Percentiles rank a stretch among this genome's conserved stretches.
These are phyloP conservation scores for Mentha longifolia DNA, from an alignment of 257 asterid genomes.

Conservation along the genomic window DNA sequence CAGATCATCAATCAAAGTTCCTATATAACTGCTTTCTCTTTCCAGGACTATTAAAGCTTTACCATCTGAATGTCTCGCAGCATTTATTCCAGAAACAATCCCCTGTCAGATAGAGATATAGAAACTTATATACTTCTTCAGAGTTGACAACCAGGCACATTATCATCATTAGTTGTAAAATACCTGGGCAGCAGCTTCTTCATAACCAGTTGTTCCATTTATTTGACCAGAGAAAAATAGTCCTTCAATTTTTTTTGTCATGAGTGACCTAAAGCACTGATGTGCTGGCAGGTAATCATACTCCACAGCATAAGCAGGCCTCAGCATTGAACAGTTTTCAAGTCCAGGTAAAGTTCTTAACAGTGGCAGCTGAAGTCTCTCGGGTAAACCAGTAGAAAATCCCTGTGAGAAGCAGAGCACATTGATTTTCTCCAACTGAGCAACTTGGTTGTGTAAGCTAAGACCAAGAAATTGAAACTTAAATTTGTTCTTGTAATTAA, in stretches of 20 bases:
- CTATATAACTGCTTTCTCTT: conserved; percentile 97
- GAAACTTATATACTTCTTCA: conserved; percentile 21
- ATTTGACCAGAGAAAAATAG: conserved; percentile 98
- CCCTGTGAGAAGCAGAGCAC: conserved; percentile 58
- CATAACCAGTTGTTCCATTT: conserved; percentile 98
- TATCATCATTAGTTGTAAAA: conserved; percentile 18
- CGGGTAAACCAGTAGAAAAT: conserved; percentile 98
- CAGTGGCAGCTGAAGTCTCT: conserved; percentile 93
- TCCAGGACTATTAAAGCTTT: conserved; percentile 86
- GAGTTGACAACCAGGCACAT: conserved; percentile 4
- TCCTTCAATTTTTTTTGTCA: conserved; percentile 95
- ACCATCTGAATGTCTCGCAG: conserved; percentile 88
- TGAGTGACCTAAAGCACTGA: conserved; percentile 93
- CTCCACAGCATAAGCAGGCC: conserved; percentile 99
- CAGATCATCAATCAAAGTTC: conserved; percentile 95
- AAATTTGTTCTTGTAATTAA: not conserved
- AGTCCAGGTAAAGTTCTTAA: conserved; percentile 95
- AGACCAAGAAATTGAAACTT: conserved; percentile 13
- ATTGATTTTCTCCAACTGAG: conserved; percentile 16
- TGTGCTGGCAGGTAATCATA: conserved; percentile 98
- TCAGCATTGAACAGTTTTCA: conserved; percentile 93
- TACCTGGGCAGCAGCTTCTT: conserved; percentile 99
- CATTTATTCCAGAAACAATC: conserved; percentile 91
- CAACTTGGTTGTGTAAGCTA: conserved; percentile 25
- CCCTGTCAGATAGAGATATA: conserved; percentile 58